Percentiles rank a stretch among this genome's conserved stretches.
Evolutionary conservation across 345 rosid genomes (phyloP).

Genomic region (Eucalyptus decipiens): DNA sequence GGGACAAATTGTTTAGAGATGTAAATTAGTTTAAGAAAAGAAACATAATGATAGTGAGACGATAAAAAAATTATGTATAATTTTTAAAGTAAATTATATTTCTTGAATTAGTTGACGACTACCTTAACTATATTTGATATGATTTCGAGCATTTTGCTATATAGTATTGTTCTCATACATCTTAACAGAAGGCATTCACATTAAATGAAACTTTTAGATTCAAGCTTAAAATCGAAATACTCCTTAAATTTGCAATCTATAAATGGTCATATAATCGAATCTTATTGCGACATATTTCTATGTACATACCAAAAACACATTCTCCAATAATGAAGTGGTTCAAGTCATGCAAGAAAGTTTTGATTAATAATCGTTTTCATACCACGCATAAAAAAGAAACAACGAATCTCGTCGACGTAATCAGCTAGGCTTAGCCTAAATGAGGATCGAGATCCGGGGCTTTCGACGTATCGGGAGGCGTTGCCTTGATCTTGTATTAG

Average conservation of each 20-base stretch:
- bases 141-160: background rate
- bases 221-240: background rate
- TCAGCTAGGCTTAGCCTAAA: background rate
- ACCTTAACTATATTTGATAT: background rate
- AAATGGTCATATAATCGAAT: background rate
- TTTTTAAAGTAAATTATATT: too few species aligned
- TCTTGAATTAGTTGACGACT: background rate
- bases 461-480: accelerated
- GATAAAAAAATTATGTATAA: too few species aligned
- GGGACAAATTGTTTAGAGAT: background rate
- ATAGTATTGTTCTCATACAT: background rate
- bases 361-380: background rate
- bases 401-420: background rate
- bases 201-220: background rate
- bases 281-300: background rate
- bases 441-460: background rate
- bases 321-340: background rate
- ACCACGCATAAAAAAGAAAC: background rate
- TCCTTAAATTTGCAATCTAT: too few species aligned
- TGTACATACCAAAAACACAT: background rate
- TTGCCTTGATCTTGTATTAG: background rate
- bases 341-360: background rate
- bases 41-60: background rate
- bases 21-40: background rate
- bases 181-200: background rate